Conservation (phyloP, 176 grass and related monocot species). For the Canna indica region DNA sequence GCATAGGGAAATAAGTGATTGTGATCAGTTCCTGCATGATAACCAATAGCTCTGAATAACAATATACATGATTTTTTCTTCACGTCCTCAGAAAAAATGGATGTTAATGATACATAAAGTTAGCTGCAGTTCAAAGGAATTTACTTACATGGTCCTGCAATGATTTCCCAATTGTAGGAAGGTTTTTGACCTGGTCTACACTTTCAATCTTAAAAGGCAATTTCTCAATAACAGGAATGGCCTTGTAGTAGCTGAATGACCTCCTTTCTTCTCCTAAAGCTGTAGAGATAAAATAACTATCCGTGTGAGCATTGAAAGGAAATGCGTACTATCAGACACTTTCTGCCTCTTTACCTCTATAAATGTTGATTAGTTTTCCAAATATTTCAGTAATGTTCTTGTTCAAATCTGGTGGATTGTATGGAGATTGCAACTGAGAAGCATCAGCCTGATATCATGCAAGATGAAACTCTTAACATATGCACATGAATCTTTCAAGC, state of each 20-base stretch:
- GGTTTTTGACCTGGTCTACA: slow-evolving; percentile 66
- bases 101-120: not conserved
- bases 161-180: slow-evolving; percentile 86
- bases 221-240: slow-evolving; percentile 86
- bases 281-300: slow-evolving; percentile 24
- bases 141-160: slow-evolving; percentile 82
- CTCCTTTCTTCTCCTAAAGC: slow-evolving; percentile 88
- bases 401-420: slow-evolving; percentile 70
- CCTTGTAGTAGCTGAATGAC: slow-evolving; percentile 98
- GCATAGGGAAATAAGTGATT: not conserved
- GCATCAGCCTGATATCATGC: slow-evolving; percentile 35
- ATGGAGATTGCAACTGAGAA: slow-evolving; percentile 39
- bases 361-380: slow-evolving; percentile 81
- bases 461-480: slow-evolving; percentile 12
- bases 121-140: slow-evolving; percentile 1
- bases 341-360: slow-evolving; percentile 45
- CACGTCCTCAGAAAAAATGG: slow-evolving; percentile 2
- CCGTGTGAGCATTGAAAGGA: not conserved
- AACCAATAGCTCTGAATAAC: not conserved
- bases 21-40: not conserved
- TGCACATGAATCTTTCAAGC: not conserved
- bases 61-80: not conserved
- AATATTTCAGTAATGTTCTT: slow-evolving; percentile 85
- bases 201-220: slow-evolving; percentile 81
- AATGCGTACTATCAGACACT: not conserved